A percentile compares a stretch with the other conserved stretches of the same genome.
These are phyloP conservation scores for Rhizomucor miehei DNA, from an alignment of 371 early-diverging fungal genomes.

Conservation along the genomic window DNA sequence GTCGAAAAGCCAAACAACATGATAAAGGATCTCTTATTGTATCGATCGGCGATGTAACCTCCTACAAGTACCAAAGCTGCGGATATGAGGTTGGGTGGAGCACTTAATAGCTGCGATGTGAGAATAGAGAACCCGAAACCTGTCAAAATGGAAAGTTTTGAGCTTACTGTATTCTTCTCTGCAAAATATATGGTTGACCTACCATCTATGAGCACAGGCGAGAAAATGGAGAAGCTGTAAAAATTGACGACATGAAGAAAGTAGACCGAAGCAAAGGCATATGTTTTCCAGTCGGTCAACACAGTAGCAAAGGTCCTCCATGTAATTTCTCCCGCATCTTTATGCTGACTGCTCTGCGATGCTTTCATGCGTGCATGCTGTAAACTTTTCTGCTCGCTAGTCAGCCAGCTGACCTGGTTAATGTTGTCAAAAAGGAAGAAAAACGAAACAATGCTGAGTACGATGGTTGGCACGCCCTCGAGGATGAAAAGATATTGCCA, in stretches of 20 bases:
- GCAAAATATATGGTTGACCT: no score
- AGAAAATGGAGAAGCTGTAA: conserved; percentile 17
- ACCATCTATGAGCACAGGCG: conserved; percentile 21
- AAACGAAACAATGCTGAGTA: conserved; percentile 29
- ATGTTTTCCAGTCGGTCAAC: conserved; percentile 21
- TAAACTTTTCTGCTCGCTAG: conserved; percentile 13
- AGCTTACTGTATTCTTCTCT: background rate
- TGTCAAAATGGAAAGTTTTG: background rate
- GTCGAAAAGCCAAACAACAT: conserved; percentile 12
- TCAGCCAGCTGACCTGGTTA: conserved; percentile 19
- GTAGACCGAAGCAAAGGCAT: conserved; percentile 16
- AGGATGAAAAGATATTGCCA: conserved; percentile 47
- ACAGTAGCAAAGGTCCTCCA: conserved; percentile 10
- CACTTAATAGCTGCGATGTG: conserved; percentile 36
- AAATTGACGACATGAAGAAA: conserved; percentile 17
- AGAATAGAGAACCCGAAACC: conserved; percentile 37
- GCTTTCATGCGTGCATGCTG: conserved; percentile 13
- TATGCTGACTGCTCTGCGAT: conserved; percentile 5
- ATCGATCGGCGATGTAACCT: conserved; percentile 17
- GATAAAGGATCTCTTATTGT: conserved; percentile 14
- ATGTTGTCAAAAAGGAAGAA: conserved; percentile 29
- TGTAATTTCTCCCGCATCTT: conserved; percentile 1
- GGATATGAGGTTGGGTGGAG: conserved; percentile 30
- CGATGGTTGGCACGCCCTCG: conserved; percentile 36
- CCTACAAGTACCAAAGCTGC: conserved; percentile 14